Percentiles rank a stretch among this genome's conserved stretches.
Evolutionary conservation across 163 green algal genomes (phyloP).

Genomic region (Prototheca stagnorum): DNA sequence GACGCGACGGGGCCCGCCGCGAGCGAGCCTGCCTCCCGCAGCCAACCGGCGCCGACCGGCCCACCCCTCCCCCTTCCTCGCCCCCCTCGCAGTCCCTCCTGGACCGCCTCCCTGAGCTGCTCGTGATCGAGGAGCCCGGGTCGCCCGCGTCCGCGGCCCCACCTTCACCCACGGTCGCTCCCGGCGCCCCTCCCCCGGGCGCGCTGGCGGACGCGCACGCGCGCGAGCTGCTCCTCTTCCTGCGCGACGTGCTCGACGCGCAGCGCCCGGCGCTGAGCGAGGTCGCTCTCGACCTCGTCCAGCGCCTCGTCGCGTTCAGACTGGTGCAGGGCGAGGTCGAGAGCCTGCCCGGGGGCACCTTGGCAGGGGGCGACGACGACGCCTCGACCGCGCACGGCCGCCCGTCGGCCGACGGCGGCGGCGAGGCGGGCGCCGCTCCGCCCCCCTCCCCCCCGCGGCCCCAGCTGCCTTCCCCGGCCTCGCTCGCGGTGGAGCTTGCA

Average conservation of each 20-base stretch:
- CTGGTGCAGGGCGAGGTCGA: slow-evolving; percentile 22
- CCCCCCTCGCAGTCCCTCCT: slow-evolving; percentile 20
- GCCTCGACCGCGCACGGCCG: background rate
- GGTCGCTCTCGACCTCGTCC: slow-evolving; percentile 59
- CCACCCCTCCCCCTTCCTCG: background rate
- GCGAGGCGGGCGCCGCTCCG: background rate
- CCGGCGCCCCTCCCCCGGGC: background rate
- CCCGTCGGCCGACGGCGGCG: background rate
- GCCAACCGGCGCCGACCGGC: background rate
- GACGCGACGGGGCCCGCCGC: no score
- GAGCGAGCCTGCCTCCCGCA: no score
- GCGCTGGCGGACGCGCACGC: slow-evolving; percentile 8
- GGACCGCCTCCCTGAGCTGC: slow-evolving; percentile 4
- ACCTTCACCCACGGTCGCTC: background rate
- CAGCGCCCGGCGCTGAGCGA: slow-evolving; percentile 51
- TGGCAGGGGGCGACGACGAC: no score
- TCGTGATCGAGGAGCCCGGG: background rate
- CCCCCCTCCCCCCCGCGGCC: no score
- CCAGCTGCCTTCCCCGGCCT: background rate
- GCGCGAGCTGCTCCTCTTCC: slow-evolving; percentile 29
- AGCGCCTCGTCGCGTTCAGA: slow-evolving; percentile 60
- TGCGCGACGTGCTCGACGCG: slow-evolving; percentile 52
- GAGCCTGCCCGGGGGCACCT: no score
- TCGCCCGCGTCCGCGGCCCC: no score
- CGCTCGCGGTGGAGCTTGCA: slow-evolving; percentile 57